Evolutionary conservation across 2,329 filamentous ascomycete genomes (phyloP).

Genomic region (Penicillium sp.): DNA sequence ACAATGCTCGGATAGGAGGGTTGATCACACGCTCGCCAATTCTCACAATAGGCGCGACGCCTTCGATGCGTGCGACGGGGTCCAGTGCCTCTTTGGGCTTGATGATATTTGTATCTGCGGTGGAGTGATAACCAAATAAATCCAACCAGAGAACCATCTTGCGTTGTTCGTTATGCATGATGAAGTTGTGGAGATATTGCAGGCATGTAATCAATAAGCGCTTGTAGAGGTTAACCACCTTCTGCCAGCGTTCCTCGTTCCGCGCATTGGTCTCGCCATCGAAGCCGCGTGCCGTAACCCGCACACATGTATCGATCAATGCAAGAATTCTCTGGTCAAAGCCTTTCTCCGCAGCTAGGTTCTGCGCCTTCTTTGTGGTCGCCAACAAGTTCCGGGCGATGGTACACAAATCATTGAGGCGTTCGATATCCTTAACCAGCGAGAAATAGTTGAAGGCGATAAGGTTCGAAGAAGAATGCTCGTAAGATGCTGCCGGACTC

Average conservation of each 20-base stretch:
- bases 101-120: constrained; percentile 50
- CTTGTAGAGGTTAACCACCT: constrained; percentile 68
- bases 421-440: constrained; percentile 65
- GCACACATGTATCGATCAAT: constrained; percentile 66
- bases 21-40: constrained; percentile 48
- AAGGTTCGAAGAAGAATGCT: constrained; percentile 62
- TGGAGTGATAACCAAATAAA: constrained; percentile 63
- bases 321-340: constrained; percentile 66
- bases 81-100: constrained; percentile 49
- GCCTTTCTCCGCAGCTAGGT: constrained; percentile 63
- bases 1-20: constrained; percentile 45
- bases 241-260: constrained; percentile 68
- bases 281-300: constrained; percentile 67
- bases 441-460: constrained; percentile 64
- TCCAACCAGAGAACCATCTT: constrained; percentile 69
- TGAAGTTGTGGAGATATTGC: constrained; percentile 70
- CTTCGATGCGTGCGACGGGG: constrained; percentile 39
- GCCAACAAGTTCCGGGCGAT: constrained; percentile 67
- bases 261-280: constrained; percentile 66
- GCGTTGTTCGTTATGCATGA: constrained; percentile 67
- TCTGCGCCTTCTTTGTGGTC: constrained; percentile 64
- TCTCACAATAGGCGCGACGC: constrained; percentile 48
- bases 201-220: constrained; percentile 67
- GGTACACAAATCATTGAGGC: constrained; percentile 64
- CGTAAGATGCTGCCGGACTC: constrained; percentile 61